A percentile compares a stretch with the other conserved stretches of the same genome.
Evolutionary conservation across 768 basidiomycete species (phyloP).

Genomic region (Pleurotus tuoliensis): DNA sequence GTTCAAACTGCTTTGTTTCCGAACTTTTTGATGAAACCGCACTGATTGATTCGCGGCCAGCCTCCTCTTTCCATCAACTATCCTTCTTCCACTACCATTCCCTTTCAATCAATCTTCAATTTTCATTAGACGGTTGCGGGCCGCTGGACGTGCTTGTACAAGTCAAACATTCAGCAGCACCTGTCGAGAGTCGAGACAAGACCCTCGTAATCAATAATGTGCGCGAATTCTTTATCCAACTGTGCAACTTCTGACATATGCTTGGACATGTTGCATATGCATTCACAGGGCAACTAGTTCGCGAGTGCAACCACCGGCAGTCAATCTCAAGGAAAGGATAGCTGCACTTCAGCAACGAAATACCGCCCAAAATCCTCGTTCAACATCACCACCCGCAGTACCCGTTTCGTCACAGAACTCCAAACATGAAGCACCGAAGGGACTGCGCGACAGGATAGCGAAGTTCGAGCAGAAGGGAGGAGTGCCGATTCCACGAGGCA

Average conservation of each 20-base stretch:
- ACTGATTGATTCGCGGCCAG: constrained; percentile 7
- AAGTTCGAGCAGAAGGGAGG: constrained; percentile 78
- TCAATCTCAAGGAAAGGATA: constrained; percentile 78
- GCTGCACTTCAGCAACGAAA: constrained; percentile 73
- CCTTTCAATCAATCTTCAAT: not conserved
- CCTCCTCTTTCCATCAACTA: not conserved
- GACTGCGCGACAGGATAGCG: constrained; percentile 66
- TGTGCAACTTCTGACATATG: no score
- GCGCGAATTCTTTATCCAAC: no score
- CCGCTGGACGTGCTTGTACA: constrained; percentile 5
- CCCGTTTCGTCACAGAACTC: constrained; percentile 1
- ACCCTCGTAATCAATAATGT: no score
- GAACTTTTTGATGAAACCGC: constrained; percentile 3
- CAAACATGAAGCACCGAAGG: constrained; percentile 13
- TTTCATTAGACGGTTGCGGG: not conserved
- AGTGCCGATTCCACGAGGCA: constrained; percentile 69
- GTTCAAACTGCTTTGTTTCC: not conserved
- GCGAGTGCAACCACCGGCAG: constrained; percentile 29
- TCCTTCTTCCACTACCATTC: not conserved
- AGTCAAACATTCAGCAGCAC: not conserved
- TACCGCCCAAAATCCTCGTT: constrained; percentile 17
- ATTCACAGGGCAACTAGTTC: constrained; percentile 18
- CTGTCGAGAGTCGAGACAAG: no score
- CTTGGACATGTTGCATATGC: no score
- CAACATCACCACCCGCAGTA: constrained; percentile 15